Conservation (phyloP, 129 eudicot species). For the Tanacetum coccineum region DNA sequence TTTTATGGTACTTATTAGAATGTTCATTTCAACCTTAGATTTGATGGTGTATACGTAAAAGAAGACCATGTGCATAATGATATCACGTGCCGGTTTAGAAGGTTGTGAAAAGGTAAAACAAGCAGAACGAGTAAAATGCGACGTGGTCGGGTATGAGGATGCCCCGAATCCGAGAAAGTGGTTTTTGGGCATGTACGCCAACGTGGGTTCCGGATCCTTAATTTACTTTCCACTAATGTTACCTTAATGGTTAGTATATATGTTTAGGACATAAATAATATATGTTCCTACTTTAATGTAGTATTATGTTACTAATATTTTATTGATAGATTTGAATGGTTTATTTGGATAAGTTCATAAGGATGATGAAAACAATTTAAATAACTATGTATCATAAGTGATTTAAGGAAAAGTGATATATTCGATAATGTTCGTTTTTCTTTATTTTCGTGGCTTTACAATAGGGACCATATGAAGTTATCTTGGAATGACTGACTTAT, state of each 20-base stretch:
- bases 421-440: no score
- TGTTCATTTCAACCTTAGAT: no score
- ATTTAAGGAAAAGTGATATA: no score
- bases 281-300: neutral
- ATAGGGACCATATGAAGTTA: no score
- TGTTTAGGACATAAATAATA: neutral
- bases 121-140: slow-evolving; percentile 39
- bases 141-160: slow-evolving; percentile 51
- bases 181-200: slow-evolving; percentile 27
- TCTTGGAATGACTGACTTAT: no score
- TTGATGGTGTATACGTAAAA: neutral
- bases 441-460: no score
- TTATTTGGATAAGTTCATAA: no score
- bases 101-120: slow-evolving; percentile 31
- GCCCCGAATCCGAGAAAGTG: slow-evolving; percentile 42
- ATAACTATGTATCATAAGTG: no score
- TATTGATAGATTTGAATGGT: neutral
- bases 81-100: slow-evolving; percentile 48
- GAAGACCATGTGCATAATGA: neutral
- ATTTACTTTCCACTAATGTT: neutral
- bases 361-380: no score
- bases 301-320: neutral
- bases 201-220: slow-evolving; percentile 39
- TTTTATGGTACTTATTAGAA: no score
- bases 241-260: neutral